Base-by-base conservation (phyloP, 1,139 yeast species). In the Kurtzmaniella natalensis region DNA sequence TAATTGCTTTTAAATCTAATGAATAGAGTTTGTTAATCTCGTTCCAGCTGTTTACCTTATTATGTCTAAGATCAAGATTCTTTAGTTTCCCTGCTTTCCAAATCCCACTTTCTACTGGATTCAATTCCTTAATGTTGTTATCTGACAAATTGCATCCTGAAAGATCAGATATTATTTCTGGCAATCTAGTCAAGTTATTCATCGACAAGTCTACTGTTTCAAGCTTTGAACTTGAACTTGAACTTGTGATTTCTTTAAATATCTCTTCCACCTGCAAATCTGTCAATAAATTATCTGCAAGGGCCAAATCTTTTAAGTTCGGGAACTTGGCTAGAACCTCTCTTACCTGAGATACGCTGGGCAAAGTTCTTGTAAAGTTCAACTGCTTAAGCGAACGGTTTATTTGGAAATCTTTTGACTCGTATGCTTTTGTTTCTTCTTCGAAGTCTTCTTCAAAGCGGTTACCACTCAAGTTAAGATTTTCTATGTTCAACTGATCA, bases 381-480 rank as follows among this genome's bases (percentile, higher is more conserved):
- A 78, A 37, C 2, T 54, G 43, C 1, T 37, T 38, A 1, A 48
- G 33, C 2, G 47, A 31, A 2, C 59, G 33, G 23, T 51, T 45
- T n/a, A 61, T 56, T 3, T 25, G 8, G 59, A 51, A 64, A n/a
- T n/a, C n/a, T n/a, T n/a, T n/a, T n/a, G n/a, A n/a, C n/a, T n/a
- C n/a, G n/a, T n/a, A n/a, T n/a, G n/a, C n/a, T n/a, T n/a, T n/a
- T n/a, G n/a, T n/a, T n/a, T n/a, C n/a, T 36, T 17, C 40, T 36
- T 11, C 34, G 21, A 22, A 41, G 16, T 5, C 7, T 34, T 25
- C 24, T 28, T 21, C 7, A 28, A 30, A 70, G 33, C 78, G 55
- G 48, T 85, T 85, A 0, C 94, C 92, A 38, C 78, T 79, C 34
- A 86, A 48, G 33, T 72, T 67, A 32, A 87, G 47, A 2, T 55